A percentile compares a stretch with the other conserved stretches of the same genome.
phyloP scores from a whole-genome alignment of 106 monocot species.

The Platanthera zijinensis region DNA sequence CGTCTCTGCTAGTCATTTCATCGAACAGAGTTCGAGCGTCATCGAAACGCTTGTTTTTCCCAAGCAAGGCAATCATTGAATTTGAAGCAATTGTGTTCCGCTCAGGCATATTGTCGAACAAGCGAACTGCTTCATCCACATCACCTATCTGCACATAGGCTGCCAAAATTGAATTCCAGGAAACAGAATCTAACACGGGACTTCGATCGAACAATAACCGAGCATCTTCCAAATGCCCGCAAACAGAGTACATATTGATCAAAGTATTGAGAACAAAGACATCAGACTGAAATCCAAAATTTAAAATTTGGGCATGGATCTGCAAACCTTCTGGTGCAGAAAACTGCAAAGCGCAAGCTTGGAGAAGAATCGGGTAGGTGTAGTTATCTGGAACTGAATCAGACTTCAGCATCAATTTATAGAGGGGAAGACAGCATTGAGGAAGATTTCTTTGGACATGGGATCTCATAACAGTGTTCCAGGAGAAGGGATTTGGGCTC shows the following conservation, averaged over 20 bases:
- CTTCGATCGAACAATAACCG: conserved; percentile 56
- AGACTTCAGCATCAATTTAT: conserved; percentile 31
- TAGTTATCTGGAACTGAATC: conserved; percentile 35
- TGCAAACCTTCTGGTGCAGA: conserved; percentile 40
- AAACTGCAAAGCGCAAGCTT: conserved; percentile 42
- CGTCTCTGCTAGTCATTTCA: conserved; percentile 39
- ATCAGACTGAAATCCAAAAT: conserved; percentile 49
- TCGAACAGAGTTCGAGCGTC: conserved; percentile 65
- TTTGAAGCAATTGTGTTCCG: conserved; percentile 48
- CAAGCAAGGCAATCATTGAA: conserved; percentile 75
- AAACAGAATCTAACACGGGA: conserved; percentile 49
- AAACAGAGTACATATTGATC: conserved; percentile 65
- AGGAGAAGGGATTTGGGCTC: conserved; percentile 59
- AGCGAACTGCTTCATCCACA: conserved; percentile 28
- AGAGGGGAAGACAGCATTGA: conserved; percentile 34
- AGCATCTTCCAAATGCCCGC: conserved; percentile 40
- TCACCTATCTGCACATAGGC: conserved; percentile 50
- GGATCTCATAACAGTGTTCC: conserved; percentile 60
- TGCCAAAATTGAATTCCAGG: conserved; percentile 83
- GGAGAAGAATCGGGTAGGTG: conserved; percentile 63
- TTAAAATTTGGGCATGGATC: conserved; percentile 51
- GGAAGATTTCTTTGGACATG: conserved; percentile 17
- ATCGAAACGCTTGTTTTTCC: conserved; percentile 14
- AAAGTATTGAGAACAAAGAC: conserved; percentile 69
- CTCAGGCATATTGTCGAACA: conserved; percentile 62